These are phyloP conservation scores for Lagenaria siceraria DNA, from an alignment of 306 rosid species.

Conservation along the genomic window DNA sequence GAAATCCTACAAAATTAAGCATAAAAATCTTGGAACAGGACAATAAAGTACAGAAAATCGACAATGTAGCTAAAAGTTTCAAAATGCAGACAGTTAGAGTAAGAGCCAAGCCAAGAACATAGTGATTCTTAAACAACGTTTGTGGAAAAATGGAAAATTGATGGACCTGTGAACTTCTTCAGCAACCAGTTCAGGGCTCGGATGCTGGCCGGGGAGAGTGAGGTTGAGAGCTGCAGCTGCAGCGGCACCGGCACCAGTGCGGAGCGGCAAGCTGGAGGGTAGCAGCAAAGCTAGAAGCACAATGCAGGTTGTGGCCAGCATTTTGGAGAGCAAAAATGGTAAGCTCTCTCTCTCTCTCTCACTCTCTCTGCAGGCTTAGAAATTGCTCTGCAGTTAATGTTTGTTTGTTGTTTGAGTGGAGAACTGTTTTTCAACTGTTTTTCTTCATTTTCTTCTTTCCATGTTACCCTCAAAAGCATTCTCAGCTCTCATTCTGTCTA, in stretches of 20 bases:
- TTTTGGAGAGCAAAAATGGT: constrained; percentile 18
- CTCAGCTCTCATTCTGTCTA: constrained; percentile 7
- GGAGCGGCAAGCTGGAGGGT: constrained; percentile 21
- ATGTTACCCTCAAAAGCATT: constrained; percentile 8
- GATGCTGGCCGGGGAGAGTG: constrained; percentile 81
- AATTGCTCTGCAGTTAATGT: background rate
- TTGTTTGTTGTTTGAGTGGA: background rate
- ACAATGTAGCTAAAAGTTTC: background rate
- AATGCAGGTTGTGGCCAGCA: constrained; percentile 51
- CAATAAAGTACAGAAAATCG: background rate
- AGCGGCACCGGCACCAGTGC: background rate
- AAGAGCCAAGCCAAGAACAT: background rate
- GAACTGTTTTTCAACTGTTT: background rate
- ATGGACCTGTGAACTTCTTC: constrained; percentile 64
- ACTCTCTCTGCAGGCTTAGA: background rate
- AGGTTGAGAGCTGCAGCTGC: constrained; percentile 43
- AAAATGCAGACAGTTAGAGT: background rate
- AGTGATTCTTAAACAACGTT: background rate
- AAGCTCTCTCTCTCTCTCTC: background rate
- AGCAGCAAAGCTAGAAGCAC: constrained; percentile 26
- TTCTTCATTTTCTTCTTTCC: constrained; percentile 8
- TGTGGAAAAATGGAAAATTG: background rate
- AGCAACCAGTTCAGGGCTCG: constrained; percentile 73
- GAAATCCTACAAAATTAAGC: background rate
- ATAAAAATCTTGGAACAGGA: background rate